A percentile compares a stretch with the other conserved stretches of the same genome.
These are phyloP conservation scores for Didymella arachidicola DNA, from an alignment of 2,329 filamentous ascomycete species.

Conservation along the genomic window DNA sequence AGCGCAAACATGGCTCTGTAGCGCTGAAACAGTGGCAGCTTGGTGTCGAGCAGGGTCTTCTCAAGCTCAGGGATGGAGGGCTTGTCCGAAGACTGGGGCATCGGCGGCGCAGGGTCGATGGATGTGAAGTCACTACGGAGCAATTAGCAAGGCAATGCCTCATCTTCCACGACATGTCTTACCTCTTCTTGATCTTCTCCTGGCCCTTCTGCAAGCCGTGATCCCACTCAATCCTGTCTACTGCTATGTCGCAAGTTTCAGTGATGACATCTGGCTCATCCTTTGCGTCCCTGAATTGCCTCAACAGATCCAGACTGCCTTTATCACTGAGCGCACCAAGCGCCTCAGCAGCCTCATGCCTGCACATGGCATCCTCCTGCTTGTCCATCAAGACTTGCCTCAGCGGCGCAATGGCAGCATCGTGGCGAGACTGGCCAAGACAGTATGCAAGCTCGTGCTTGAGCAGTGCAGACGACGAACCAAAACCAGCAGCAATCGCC, in stretches of 20 bases:
- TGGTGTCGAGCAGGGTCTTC: constrained; percentile 78
- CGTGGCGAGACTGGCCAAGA: constrained; percentile 86
- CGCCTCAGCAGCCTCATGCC: constrained; percentile 96
- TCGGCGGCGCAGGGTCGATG: constrained; percentile 91
- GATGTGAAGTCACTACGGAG: constrained; percentile 86
- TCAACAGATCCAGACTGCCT: constrained; percentile 76
- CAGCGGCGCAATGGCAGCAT: constrained; percentile 75
- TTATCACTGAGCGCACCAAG: constrained; percentile 84
- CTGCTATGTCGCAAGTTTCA: constrained; percentile 96
- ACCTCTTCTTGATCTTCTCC: constrained; percentile 85
- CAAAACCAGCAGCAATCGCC: constrained; percentile 88
- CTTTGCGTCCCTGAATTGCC: constrained; percentile 74
- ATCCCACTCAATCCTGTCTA: constrained; percentile 94
- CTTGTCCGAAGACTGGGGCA: constrained; percentile 70
- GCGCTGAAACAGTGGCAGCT: constrained; percentile 82
- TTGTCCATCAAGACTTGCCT: constrained; percentile 76
- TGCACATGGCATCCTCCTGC: constrained; percentile 90
- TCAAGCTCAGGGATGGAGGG: constrained; percentile 77
- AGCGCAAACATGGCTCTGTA: constrained; percentile 99
- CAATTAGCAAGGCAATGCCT: constrained; percentile 20
- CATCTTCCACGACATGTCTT: constrained; percentile 32
- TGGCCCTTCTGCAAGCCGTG: constrained; percentile 64
- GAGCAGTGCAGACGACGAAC: constrained; percentile 83
- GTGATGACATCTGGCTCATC: constrained; percentile 82
- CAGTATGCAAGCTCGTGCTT: constrained; percentile 99